Base-by-base conservation (phyloP, 306 rosid species). In the Psophocarpus tetragonolobus region DNA sequence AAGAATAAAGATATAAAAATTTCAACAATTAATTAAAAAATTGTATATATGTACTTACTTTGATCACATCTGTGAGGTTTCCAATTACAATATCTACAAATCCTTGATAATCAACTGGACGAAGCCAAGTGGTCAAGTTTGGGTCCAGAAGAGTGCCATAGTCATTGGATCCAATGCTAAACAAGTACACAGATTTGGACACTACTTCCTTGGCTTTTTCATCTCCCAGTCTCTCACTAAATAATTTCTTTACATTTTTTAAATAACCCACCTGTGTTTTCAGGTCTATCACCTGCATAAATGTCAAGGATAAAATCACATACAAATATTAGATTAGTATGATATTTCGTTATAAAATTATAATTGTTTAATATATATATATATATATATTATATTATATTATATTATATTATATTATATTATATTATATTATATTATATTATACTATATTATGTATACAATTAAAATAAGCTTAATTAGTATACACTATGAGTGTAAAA, bases 151-250 rank as follows among this genome's bases (percentile, higher is more conserved):
- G 69, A 33, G 26, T 0, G 3, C 65, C 8, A 45, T 87, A 86
- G 39, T 87, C 91, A 27, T 87, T 33, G 77, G 44, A 3, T 42
- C 90, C 90, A 3, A 82, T 8, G 50, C 80, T 86, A 15, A 87
- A 23, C 30, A 91, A 8, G 86, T 83, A 82, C 17, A 91, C 89
- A 6, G 92, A 85, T 33, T 79, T 56, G n/a, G 86, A 75, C 0
- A 91, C 0, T 53, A 87, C 50, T 13, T 24, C 53, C 38, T 74
- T 64, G 23, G 84, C 77, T 80, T 71, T 75, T 61, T 24, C 44
- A 8, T 54, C n/a, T 3, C 91, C 97, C 3, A 83, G 62, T 29
- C 77, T 81, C 56, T 73, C 6, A 33, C 57, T 85, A 6, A 85
- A 17, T 13, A 45, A 0, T 29, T 58, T 81, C 75, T 41, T 87